Conservation (phyloP, 2,329 filamentous ascomycete genomes). For the Xylaria hypoxylon region DNA sequence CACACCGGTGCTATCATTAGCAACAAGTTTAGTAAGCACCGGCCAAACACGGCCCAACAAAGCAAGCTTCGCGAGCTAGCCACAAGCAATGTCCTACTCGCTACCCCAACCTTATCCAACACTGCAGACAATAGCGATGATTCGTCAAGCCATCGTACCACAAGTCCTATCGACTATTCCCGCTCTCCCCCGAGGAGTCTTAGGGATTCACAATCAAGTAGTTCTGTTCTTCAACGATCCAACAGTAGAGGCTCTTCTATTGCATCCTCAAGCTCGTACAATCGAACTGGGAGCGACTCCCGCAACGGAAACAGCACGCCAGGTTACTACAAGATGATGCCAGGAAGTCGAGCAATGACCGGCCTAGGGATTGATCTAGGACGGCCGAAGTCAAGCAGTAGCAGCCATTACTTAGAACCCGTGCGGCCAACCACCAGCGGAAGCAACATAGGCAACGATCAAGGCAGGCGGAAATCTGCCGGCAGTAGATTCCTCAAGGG, state of each 20-base stretch:
- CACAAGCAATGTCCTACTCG: slow-evolving; percentile 76
- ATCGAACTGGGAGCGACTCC: slow-evolving; percentile 41
- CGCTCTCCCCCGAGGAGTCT: slow-evolving; percentile 68
- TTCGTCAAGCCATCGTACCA: slow-evolving; percentile 65
- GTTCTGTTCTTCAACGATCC: slow-evolving; percentile 57
- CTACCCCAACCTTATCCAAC: slow-evolving; percentile 56
- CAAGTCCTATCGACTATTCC: slow-evolving; percentile 68
- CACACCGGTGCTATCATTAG: slow-evolving; percentile 96
- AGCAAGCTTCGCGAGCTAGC: slow-evolving; percentile 84
- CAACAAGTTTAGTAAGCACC: slow-evolving; percentile 94
- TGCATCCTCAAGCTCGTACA: slow-evolving; percentile 57
- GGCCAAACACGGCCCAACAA: slow-evolving; percentile 82
- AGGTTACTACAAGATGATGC: slow-evolving; percentile 51
- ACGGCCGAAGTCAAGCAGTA: slow-evolving; percentile 48
- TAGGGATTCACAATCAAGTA: slow-evolving; percentile 61
- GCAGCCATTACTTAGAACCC: slow-evolving; percentile 35
- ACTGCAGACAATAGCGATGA: slow-evolving; percentile 67
- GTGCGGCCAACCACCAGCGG: slow-evolving; percentile 37
- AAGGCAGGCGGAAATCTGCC: slow-evolving; percentile 45
- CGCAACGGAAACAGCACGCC: slow-evolving; percentile 46
- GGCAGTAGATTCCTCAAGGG: slow-evolving; percentile 53
- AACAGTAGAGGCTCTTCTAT: slow-evolving; percentile 66
- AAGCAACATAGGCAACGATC: slow-evolving; percentile 32
- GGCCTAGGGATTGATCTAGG: slow-evolving; percentile 46
- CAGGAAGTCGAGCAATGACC: slow-evolving; percentile 41